Percentiles rank a stretch among this genome's conserved stretches.
Conservation (phyloP, 2,329 filamentous ascomycete species). For the Pseudogymnoascus sp. region DNA sequence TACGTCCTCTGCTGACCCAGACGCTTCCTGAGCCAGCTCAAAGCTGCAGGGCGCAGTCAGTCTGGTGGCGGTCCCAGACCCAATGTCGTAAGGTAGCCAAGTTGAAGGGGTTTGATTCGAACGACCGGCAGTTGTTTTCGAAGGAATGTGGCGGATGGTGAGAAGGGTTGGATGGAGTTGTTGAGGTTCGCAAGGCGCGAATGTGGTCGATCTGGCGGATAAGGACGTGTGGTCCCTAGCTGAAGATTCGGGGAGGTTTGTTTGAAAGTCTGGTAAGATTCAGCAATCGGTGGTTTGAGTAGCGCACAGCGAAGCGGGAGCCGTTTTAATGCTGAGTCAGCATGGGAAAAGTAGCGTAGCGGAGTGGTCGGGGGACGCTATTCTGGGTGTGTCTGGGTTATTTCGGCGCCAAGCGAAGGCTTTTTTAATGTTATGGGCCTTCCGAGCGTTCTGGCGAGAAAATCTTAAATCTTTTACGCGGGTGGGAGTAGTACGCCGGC, state of each 20-base stretch:
- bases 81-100: slow-evolving; percentile 6
- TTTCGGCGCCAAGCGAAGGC: slow-evolving; percentile 3
- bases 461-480: slow-evolving; percentile 4
- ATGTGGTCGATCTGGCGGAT: not conserved
- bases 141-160: not conserved
- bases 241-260: not conserved
- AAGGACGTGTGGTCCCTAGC: slow-evolving; percentile 1
- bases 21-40: slow-evolving; percentile 29
- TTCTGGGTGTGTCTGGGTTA: not conserved
- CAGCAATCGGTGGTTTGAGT: not conserved
- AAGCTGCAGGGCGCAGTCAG: slow-evolving; percentile 6
- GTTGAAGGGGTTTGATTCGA: not conserved
- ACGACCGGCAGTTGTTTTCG: not conserved
- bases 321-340: slow-evolving; percentile 3
- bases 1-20: slow-evolving; percentile 30
- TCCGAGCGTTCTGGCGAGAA: slow-evolving; percentile 4
- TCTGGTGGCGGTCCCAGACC: slow-evolving; percentile 4
- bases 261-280: slow-evolving; percentile 6
- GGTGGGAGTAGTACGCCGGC: not conserved
- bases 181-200: not conserved
- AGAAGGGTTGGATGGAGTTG: not conserved
- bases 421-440: slow-evolving; percentile 9
- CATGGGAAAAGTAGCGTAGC: not conserved
- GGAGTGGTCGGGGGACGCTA: slow-evolving; percentile 4
- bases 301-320: slow-evolving; percentile 5